Conservation (phyloP, 768 basidiomycete genomes). For the Dictyophora rubrovolvata region DNA sequence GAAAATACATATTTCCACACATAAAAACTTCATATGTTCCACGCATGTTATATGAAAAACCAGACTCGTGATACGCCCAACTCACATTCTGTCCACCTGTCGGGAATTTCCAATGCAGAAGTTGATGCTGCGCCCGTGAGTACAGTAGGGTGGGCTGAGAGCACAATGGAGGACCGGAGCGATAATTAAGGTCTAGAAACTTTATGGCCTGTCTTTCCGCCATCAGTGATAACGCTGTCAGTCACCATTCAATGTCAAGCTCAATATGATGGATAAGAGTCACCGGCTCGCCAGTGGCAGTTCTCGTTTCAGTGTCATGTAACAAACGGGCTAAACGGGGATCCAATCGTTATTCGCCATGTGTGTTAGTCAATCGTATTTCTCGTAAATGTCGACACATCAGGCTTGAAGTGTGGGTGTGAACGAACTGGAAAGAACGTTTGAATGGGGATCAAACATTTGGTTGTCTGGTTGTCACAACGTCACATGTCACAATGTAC, state of each 20-base stretch:
- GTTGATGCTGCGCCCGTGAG: not conserved
- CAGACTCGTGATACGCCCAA: not conserved
- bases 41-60: not conserved
- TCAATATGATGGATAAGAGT: not conserved
- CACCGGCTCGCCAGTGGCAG: not conserved
- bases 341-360: too few species aligned
- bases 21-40: not conserved
- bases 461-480: not conserved
- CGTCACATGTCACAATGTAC: not conserved
- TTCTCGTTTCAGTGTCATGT: not conserved
- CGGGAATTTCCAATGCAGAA: not conserved
- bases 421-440: not conserved
- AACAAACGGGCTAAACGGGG: not conserved
- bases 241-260: not conserved
- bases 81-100: not conserved
- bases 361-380: too few species aligned
- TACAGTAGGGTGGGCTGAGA: not conserved
- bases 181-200: not conserved
- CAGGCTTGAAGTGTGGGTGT: not conserved
- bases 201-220: not conserved
- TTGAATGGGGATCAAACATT: not conserved
- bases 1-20: not conserved
- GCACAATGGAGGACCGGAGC: not conserved
- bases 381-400: too few species aligned
- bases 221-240: not conserved